Evolutionary conservation across 2,329 filamentous ascomycete genomes (phyloP).

Genomic region (Neofusicoccum sp.): DNA sequence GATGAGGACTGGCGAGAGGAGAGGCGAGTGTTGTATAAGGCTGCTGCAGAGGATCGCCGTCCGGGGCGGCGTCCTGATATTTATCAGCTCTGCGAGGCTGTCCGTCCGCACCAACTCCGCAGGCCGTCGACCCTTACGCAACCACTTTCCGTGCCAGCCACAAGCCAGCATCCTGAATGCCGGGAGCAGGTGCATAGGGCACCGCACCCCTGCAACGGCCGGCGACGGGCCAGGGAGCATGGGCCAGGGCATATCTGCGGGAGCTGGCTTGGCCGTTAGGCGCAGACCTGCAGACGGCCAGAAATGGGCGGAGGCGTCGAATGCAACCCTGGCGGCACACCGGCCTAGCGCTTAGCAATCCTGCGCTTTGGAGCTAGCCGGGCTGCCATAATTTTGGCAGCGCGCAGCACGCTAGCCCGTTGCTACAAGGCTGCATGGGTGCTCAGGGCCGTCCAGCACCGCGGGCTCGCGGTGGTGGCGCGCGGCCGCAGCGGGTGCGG

Average conservation of each 20-base stretch:
- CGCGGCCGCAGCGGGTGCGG: not conserved
- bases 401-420: slow-evolving; percentile 21
- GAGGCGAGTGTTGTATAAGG: slow-evolving; percentile 18
- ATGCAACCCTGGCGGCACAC: slow-evolving; percentile 13
- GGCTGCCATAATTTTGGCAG: slow-evolving; percentile 28
- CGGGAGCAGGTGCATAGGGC: slow-evolving; percentile 23
- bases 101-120: slow-evolving; percentile 19
- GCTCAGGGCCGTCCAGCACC: slow-evolving; percentile 11
- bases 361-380: slow-evolving; percentile 13
- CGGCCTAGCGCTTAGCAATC: slow-evolving; percentile 18
- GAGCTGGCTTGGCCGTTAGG: slow-evolving; percentile 26
- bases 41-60: slow-evolving; percentile 15
- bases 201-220: slow-evolving; percentile 21
- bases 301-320: slow-evolving; percentile 7
- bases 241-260: slow-evolving; percentile 13
- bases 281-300: slow-evolving; percentile 21
- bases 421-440: slow-evolving; percentile 27
- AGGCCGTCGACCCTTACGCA: slow-evolving; percentile 17
- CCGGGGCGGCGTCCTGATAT: slow-evolving; percentile 28
- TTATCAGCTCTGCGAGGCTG: slow-evolving; percentile 26
- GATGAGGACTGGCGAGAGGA: slow-evolving; percentile 16
- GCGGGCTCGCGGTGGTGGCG: slow-evolving; percentile 12
- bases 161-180: slow-evolving; percentile 23
- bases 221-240: slow-evolving; percentile 22
- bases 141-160: slow-evolving; percentile 22